phyloP scores from a whole-genome alignment of 140 eudicot species.

The Cichorium intybus region DNA sequence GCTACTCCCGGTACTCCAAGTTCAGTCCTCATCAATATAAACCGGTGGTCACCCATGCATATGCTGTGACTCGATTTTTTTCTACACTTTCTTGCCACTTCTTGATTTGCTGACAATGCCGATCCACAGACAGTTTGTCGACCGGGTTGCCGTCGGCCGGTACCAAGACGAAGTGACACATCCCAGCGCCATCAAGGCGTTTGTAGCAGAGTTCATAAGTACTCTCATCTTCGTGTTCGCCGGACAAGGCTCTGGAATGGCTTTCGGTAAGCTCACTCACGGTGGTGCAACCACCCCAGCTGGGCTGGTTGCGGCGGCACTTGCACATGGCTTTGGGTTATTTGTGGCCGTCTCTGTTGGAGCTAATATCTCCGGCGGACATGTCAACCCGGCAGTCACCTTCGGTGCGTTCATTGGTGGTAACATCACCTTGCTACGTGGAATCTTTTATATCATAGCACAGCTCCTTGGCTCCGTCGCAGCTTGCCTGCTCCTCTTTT shows the following conservation, averaged over 20 bases:
- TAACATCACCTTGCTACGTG: conserved; percentile 49
- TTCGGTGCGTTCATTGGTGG: conserved; percentile 71
- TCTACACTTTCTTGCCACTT: background rate
- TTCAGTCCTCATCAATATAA: conserved; percentile 24
- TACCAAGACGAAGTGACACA: conserved; percentile 49
- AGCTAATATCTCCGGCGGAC: conserved; percentile 81
- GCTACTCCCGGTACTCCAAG: conserved; percentile 17
- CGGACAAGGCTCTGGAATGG: conserved; percentile 79
- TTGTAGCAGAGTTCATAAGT: conserved; percentile 66
- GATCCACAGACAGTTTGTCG: conserved; percentile 13
- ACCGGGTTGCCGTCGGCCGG: conserved; percentile 54
- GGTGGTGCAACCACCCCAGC: conserved; percentile 33
- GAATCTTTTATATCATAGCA: conserved; percentile 32
- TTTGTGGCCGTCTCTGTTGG: conserved; percentile 57
- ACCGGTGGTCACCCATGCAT: conserved; percentile 19
- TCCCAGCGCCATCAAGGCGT: conserved; percentile 61
- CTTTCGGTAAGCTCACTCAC: conserved; percentile 49
- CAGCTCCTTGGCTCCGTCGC: conserved; percentile 39
- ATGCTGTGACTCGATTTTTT: background rate
- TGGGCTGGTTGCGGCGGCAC: conserved; percentile 57
- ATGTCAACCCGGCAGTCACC: conserved; percentile 76
- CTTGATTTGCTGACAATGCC: conserved; percentile 23
- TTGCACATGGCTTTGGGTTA: conserved; percentile 53
- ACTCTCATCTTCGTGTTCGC: conserved; percentile 76
- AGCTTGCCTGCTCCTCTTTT: conserved; percentile 35